Conservation (phyloP, 148 eudicot species). For the Drosera capensis region DNA sequence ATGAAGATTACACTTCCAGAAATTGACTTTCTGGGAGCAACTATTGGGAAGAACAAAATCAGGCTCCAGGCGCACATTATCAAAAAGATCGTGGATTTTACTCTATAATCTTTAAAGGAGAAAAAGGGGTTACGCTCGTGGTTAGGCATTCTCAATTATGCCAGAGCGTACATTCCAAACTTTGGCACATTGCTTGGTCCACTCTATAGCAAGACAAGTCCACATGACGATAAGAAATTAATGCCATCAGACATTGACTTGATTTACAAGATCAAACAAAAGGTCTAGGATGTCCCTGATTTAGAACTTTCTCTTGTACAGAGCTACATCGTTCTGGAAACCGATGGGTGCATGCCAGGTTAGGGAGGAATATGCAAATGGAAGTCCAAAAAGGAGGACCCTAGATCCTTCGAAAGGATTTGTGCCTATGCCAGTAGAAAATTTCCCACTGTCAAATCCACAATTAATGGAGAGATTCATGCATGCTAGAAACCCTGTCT, state of each 20-base stretch:
- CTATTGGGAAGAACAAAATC: background rate
- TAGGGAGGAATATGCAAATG: background rate
- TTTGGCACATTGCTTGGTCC: too few relatives aligned
- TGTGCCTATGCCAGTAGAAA: too few relatives aligned
- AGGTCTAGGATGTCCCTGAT: background rate
- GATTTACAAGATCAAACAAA: background rate
- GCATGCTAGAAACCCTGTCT: too few relatives aligned
- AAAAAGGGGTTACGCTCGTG: background rate
- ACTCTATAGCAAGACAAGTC: background rate
- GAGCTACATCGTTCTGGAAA: background rate
- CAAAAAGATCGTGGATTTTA: background rate
- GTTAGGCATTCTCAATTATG: background rate
- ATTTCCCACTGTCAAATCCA: background rate
- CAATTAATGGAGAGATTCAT: background rate
- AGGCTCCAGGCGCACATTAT: too few relatives aligned
- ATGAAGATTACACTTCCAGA: background rate
- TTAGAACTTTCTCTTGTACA: background rate
- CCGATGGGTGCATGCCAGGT: too few relatives aligned
- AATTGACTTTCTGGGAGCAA: conserved; percentile 2
- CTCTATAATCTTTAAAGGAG: background rate
- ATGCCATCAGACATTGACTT: background rate
- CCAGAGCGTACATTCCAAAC: too few relatives aligned
- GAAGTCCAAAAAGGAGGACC: background rate
- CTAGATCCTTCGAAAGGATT: too few relatives aligned
- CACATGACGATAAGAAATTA: background rate